Base-by-base conservation (phyloP, 2,329 filamentous ascomycete genomes). In the Hortaea sp. region DNA sequence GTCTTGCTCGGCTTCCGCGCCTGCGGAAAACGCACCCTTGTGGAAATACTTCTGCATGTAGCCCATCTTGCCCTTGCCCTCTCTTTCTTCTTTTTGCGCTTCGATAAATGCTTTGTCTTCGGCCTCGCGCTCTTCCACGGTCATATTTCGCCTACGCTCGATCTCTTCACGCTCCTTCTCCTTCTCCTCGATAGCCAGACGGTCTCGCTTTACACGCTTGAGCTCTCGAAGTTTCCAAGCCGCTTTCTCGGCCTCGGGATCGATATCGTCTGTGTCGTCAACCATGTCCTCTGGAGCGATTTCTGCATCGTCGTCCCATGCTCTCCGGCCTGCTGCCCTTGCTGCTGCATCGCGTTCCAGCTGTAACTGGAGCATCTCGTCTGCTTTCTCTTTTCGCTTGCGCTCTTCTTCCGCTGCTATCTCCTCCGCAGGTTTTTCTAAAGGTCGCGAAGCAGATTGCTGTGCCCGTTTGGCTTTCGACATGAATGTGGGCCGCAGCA, bases 11-110 rank as follows among this genome's bases (percentile, higher is more conserved):
- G 59, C 59, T 7, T 49, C 55, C 32, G n/a, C 32, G 57, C 94
- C 85, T 44, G 89, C 87, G 72, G 87, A 97, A 71, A 97, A 98
- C 11, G 92, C 92, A 42, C 92, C 92, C 69, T 89, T 90, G 74
- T 98, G 92, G 67, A 87, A 89, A 70, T 97, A 98, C 63, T 89
- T 88, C 62, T 95, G 89, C 85, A 97, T 87, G 65, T 81, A 95
- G 1, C 78, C 78, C 75, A 92, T 87, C 67, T 90, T 84, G 44
- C 88, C 88, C 50, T 84, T 82, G 43, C 73, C 50, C 57, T 86
- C 85, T 27, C 73, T 71, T 52, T 94, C 88, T 51, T 85, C 84
- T 56, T 84, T 80, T 66, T 97, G 90, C 54, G 76, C 74, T 1
- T 82, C 81, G 12, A 97, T 70, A 64, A 80, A 86, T 43, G 77